Evolutionary conservation across 345 rosid species (phyloP).

Genomic region (Hypericum perforatum): DNA sequence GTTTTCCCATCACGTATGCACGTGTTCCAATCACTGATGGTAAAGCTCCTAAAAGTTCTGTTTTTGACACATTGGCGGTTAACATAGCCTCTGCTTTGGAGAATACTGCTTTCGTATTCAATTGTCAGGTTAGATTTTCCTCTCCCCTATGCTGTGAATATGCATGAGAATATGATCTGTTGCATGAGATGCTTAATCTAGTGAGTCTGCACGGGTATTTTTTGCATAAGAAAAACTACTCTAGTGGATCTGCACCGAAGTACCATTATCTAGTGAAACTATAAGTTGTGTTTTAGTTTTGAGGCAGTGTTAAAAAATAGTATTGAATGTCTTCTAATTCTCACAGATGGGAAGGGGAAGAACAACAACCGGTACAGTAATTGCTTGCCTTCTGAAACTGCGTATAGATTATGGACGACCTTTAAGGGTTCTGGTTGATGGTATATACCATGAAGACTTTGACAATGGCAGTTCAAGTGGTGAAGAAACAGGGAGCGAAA

Average conservation of each 20-base stretch:
- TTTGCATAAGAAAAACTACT: background rate
- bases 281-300: no score
- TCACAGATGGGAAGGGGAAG: constrained; percentile 98
- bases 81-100: constrained; percentile 83
- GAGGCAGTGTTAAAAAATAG: no score
- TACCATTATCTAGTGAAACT: no score
- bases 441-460: constrained; percentile 45
- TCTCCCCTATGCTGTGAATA: constrained; percentile 3
- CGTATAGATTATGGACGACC: constrained; percentile 85
- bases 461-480: constrained; percentile 83
- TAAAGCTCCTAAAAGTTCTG: constrained; percentile 96
- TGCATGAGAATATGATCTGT: background rate
- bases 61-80: constrained; percentile 61
- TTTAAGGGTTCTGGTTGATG: constrained; percentile 49
- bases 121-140: constrained; percentile 70
- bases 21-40: constrained; percentile 98
- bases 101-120: constrained; percentile 89
- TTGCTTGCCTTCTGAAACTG: constrained; percentile 92
- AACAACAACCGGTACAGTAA: constrained; percentile 97
- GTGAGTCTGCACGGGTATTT: no score
- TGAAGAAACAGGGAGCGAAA: constrained; percentile 63
- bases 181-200: no score
- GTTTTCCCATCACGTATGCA: constrained; percentile 79
- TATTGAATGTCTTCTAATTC: constrained; percentile 7
- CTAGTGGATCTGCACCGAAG: background rate